A percentile compares a stretch with the other conserved stretches of the same genome.
These are phyloP conservation scores for Phymatotrichopsis omnivora DNA, from an alignment of 2,329 filamentous ascomycete species.

Conservation along the genomic window DNA sequence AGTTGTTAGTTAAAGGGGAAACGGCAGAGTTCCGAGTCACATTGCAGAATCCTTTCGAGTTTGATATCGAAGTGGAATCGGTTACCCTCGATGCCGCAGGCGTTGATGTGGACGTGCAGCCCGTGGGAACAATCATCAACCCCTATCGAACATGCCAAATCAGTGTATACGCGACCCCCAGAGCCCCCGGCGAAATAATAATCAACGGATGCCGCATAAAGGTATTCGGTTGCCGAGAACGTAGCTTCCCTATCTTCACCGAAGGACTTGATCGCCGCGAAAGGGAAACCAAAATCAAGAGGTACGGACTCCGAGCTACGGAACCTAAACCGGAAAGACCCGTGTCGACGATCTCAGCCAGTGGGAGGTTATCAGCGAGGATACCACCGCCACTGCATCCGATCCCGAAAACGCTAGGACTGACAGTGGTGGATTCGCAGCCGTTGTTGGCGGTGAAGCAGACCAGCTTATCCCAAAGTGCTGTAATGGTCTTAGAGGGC, in stretches of 20 bases:
- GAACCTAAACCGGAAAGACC: conserved; percentile 36
- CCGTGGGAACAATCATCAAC: conserved; percentile 58
- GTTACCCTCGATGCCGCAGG: conserved; percentile 66
- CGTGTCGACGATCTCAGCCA: conserved; percentile 31
- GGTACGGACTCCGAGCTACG: conserved; percentile 54
- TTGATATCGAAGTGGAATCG: conserved; percentile 80
- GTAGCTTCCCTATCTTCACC: conserved; percentile 73
- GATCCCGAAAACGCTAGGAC: conserved; percentile 43
- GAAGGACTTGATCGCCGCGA: conserved; percentile 60
- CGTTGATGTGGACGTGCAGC: conserved; percentile 56
- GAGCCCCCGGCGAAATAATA: conserved; percentile 54
- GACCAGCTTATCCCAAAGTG: conserved; percentile 69
- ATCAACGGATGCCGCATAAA: conserved; percentile 71
- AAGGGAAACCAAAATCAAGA: conserved; percentile 63
- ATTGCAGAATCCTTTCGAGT: conserved; percentile 87
- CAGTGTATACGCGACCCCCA: conserved; percentile 58
- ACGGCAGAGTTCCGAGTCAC: conserved; percentile 67
- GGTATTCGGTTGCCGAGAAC: conserved; percentile 69
- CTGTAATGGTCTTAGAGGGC: conserved; percentile 86
- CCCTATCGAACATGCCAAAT: conserved; percentile 76
- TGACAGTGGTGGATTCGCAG: conserved; percentile 70
- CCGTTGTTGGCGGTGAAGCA: conserved; percentile 66
- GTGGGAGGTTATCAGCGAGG: conserved; percentile 33
- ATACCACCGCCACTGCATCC: conserved; percentile 35
- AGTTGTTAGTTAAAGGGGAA: conserved; percentile 69